Conservation (phyloP, 768 basidiomycete species). For the Phylloporus sp. region DNA sequence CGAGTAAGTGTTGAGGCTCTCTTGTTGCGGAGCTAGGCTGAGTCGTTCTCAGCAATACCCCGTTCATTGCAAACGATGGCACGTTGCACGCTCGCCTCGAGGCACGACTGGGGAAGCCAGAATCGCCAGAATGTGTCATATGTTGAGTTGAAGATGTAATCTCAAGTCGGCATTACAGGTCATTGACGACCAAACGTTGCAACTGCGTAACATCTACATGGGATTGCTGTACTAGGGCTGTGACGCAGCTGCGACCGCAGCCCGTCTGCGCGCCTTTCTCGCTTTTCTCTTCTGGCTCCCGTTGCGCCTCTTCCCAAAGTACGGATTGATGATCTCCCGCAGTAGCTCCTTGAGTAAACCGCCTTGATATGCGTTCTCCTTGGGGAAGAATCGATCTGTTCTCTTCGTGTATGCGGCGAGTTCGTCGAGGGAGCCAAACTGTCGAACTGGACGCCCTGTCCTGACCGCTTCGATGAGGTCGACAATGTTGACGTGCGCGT, state of each 20-base stretch:
- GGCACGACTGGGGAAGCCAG: constrained; percentile 37
- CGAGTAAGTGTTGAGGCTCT: constrained; percentile 37
- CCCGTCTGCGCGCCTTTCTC: constrained; percentile 14
- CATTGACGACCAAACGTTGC: background rate
- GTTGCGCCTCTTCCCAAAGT: constrained; percentile 15
- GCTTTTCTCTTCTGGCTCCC: constrained; percentile 17
- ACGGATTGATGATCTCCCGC: constrained; percentile 21
- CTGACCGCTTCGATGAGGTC: constrained; percentile 24
- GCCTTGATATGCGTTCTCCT: constrained; percentile 23
- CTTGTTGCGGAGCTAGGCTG: background rate
- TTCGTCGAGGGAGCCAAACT: constrained; percentile 18
- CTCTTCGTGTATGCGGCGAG: constrained; percentile 22
- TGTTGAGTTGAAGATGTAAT: too few relatives aligned
- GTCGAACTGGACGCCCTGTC: constrained; percentile 10
- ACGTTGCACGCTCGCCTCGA: constrained; percentile 43
- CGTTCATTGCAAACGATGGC: constrained; percentile 44
- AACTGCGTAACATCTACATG: constrained; percentile 2
- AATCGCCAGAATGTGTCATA: constrained; percentile 40
- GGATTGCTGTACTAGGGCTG: constrained; percentile 1
- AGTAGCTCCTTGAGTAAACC: constrained; percentile 29
- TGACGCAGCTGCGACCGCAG: background rate
- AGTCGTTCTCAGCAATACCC: constrained; percentile 34
- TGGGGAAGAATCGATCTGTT: constrained; percentile 25
- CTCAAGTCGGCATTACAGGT: too few relatives aligned
- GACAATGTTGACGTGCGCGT: constrained; percentile 29